A percentile compares a stretch with the other conserved stretches of the same genome.
These are phyloP conservation scores for Metarhizium sp. DNA, from an alignment of 2,329 filamentous ascomycete genomes.

Conservation along the genomic window DNA sequence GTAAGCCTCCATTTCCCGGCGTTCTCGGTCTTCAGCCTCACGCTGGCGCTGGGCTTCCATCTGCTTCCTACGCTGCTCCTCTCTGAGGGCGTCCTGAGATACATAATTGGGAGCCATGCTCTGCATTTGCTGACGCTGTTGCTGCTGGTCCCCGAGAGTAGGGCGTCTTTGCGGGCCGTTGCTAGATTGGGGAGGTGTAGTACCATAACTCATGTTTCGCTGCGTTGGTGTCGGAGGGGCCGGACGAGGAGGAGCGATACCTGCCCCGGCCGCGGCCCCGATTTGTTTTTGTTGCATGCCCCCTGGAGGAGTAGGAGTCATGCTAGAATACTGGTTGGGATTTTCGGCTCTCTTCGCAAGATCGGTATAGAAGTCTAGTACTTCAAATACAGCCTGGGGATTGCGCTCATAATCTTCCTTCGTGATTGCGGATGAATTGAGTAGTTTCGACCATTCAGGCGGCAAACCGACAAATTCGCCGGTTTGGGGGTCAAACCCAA, in stretches of 20 bases:
- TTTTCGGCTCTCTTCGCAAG: constrained; percentile 69
- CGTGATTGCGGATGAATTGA: constrained; percentile 93
- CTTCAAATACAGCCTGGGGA: constrained; percentile 74
- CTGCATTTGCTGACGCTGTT: constrained; percentile 50
- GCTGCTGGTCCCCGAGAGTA: constrained; percentile 29
- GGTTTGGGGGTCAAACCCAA: constrained; percentile 91
- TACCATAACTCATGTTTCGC: constrained; percentile 34
- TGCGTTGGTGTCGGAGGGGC: constrained; percentile 35
- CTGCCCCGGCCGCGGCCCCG: constrained; percentile 34
- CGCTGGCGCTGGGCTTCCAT: constrained; percentile 46
- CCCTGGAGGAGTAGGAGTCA: constrained; percentile 58
- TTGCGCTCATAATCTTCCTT: constrained; percentile 99
- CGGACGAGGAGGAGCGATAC: constrained; percentile 61
- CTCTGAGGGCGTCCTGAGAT: constrained; percentile 38
- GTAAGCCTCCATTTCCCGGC: constrained; percentile 76
- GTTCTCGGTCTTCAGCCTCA: constrained; percentile 55
- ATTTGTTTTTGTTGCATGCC: constrained; percentile 52
- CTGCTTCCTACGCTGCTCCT: constrained; percentile 55
- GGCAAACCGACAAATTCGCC: constrained; percentile 92
- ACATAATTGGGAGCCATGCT: constrained; percentile 45
- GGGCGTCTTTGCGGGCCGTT: constrained; percentile 34
- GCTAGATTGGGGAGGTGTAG: constrained; percentile 26
- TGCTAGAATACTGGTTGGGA: constrained; percentile 56
- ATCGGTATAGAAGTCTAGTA: constrained; percentile 77
- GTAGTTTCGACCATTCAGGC: constrained; percentile 91